Conservation (phyloP, 179 eudicot species). For the Silene noctiflora region DNA sequence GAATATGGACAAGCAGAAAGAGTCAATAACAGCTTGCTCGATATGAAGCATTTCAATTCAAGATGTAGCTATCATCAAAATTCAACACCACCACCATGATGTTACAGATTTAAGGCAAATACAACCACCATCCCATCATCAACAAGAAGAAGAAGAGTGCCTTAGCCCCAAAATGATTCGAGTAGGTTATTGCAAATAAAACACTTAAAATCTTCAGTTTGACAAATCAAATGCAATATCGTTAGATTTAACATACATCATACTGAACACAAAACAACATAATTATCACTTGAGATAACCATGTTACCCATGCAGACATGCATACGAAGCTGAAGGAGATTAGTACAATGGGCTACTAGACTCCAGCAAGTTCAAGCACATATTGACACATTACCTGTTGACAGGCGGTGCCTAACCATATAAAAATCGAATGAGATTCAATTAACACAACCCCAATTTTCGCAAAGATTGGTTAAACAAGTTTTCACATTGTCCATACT, state of each 20-base stretch:
- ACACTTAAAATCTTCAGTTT: background rate
- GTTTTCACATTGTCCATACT: background rate
- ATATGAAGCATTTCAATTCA: constrained; percentile 11
- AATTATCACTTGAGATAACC: background rate
- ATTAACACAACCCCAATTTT: background rate
- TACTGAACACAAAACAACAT: background rate
- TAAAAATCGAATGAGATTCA: background rate
- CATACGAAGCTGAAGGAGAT: background rate
- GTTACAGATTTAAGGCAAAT: background rate
- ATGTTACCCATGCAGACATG: background rate
- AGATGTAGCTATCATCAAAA: background rate
- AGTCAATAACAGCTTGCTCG: constrained; percentile 13
- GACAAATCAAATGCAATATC: background rate
- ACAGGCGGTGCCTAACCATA: background rate
- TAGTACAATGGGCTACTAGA: background rate
- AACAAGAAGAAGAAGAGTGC: background rate
- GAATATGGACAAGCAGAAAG: background rate
- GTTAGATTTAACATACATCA: background rate
- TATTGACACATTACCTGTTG: background rate
- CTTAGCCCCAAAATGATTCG: background rate
- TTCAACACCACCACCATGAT: background rate
- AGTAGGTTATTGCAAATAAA: background rate
- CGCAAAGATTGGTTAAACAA: background rate
- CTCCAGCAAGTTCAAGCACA: background rate
- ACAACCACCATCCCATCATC: too few species aligned